phyloP scores from a whole-genome alignment of 306 rosid genomes.

The Hippophae tibetana region DNA sequence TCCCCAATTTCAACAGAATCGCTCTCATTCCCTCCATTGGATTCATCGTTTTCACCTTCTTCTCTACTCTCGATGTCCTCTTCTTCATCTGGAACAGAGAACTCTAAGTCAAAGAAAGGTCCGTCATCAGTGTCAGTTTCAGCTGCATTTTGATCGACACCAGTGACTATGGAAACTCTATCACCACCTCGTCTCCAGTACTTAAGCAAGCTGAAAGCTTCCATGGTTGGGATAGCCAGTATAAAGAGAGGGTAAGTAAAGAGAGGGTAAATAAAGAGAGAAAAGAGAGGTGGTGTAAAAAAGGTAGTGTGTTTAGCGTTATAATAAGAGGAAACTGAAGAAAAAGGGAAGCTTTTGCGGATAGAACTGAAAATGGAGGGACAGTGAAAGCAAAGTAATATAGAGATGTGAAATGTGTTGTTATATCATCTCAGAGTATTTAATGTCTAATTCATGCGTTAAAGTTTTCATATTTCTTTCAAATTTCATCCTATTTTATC shows the following conservation, averaged over 20 bases:
- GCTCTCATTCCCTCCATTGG: constrained; percentile 1
- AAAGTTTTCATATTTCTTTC: no score
- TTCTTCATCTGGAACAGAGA: constrained; percentile 57
- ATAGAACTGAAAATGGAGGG: no score
- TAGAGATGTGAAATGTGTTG: no score
- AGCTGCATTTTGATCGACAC: constrained; percentile 10
- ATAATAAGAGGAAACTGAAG: no score
- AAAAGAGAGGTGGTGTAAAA: no score
- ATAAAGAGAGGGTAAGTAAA: constrained; percentile 12
- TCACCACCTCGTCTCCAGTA: constrained; percentile 68
- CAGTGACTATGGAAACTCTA: background rate
- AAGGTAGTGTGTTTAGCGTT: no score
- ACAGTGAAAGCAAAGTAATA: no score
- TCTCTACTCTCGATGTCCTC: constrained; percentile 14
- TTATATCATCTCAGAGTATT: no score
- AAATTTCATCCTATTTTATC: no score
- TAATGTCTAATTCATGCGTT: no score
- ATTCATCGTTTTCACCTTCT: constrained; percentile 11
- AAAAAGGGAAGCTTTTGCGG: no score
- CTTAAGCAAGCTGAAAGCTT: constrained; percentile 91
- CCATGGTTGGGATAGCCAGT: constrained; percentile 99
- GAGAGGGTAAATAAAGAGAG: background rate
- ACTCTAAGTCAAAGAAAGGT: constrained; percentile 88
- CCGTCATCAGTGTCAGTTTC: constrained; percentile 49
- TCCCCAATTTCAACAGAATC: constrained; percentile 3